Evolutionary conservation across 192 early-diverging fungal species (phyloP).

Genomic region (Dissophora globulifera): DNA sequence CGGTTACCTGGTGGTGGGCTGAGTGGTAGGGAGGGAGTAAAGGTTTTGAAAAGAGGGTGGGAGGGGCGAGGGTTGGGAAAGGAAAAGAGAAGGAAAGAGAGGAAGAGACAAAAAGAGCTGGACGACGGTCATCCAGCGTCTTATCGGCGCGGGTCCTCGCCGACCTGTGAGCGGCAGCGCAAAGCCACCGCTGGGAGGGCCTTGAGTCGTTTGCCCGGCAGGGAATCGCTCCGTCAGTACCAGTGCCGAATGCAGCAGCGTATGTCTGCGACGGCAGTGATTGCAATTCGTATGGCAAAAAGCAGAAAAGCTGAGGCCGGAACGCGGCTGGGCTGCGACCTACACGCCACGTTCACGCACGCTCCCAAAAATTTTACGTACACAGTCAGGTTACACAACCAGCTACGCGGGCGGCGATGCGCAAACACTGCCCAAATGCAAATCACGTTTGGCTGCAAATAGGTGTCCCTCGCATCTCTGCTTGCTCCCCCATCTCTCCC

Average conservation of each 20-base stretch:
- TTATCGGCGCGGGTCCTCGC: too few species aligned
- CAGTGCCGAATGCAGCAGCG: neutral
- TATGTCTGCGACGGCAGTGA: conserved; percentile 8
- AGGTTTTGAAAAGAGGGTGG: too few species aligned
- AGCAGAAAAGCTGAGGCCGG: neutral
- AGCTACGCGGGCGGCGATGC: too few species aligned
- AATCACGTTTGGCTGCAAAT: too few species aligned
- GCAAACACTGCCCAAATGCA: too few species aligned
- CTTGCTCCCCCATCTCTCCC: neutral
- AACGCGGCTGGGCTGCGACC: neutral
- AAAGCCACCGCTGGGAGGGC: conserved; percentile 20
- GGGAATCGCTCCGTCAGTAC: neutral
- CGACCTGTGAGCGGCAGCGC: too few species aligned
- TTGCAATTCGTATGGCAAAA: conserved; percentile 14
- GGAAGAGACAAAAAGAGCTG: conserved; percentile 11
- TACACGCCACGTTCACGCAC: neutral
- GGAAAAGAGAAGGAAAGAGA: conserved; percentile 6
- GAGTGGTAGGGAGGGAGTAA: too few species aligned
- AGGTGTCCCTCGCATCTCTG: neutral
- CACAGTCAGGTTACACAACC: too few species aligned
- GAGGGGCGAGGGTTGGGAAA: too few species aligned
- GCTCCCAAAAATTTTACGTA: neutral
- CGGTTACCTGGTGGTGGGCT: too few species aligned
- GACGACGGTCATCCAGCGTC: too few species aligned
- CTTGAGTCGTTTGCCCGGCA: conserved; percentile 5